Evolutionary conservation across 257 asterid genomes (phyloP), one percentile per base, ranked within the genome.

Genomic region (Scutellaria barbata): DNA sequence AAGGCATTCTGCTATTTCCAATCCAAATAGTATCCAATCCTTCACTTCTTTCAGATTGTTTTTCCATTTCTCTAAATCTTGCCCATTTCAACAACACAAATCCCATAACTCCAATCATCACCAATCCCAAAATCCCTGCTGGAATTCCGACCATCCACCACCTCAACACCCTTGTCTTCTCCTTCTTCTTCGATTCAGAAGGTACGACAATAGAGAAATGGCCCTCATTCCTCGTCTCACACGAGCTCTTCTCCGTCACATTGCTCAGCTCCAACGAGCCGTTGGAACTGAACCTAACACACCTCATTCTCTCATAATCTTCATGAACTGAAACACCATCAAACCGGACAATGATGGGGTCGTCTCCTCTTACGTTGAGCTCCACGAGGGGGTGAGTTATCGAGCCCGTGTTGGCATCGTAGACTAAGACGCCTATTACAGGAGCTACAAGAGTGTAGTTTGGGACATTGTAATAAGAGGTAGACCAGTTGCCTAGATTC

Each of bases 1-100:
- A 25, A 58, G 92, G 93, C 97, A 94, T 84, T 84, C 86, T 91
- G 75, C 96, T 91, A 12, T 69, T 66, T 11, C 97, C 96, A 81
- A 94, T 73, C 97, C 97, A 91, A 41, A 75, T 55, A 16, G 87
- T 52, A 17, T 76, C 92, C 80, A 94, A 77, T 18, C 59, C 85
- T 68, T 88, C 99, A 73, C 85, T 83, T 57, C 67, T 84, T 47
- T 84, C 97, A 17, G 96, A 80, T 52, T 75, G 73, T 68, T 22
- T 89, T 82, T 85, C 95, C 97, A 94, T 84, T 69, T 71, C 63
- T 35, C 69, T 66, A 13, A 88, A 67, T 60, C 66, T 85, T 41
- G 51, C 61, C 77, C 78, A 33, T 52, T 74, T 63, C 42, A 75
- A 25, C 48, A 77, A 20, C 76, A 61, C 86, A 50, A 59, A 78